Conservation (phyloP, 768 basidiomycete genomes). For the Boletus subcaerulescens region DNA sequence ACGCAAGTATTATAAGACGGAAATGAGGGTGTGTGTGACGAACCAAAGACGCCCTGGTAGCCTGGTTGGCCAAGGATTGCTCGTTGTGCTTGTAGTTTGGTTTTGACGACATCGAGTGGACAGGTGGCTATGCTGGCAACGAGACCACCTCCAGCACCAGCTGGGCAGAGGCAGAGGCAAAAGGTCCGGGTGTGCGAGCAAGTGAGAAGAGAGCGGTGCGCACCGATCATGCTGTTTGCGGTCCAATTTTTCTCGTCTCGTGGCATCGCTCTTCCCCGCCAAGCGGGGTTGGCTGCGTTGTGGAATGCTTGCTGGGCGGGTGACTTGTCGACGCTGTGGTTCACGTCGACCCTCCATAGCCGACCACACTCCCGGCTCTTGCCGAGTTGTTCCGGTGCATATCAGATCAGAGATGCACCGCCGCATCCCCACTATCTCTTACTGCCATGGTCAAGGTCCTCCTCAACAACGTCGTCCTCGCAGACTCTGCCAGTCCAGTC, state of each 20-base stretch:
- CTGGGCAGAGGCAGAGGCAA: constrained; percentile 36
- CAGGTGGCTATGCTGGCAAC: constrained; percentile 93
- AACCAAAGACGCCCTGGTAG: constrained; percentile 77
- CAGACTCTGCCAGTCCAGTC: constrained; percentile 53
- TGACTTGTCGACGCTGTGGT: not conserved
- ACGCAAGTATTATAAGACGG: constrained; percentile 1
- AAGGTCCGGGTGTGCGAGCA: not conserved
- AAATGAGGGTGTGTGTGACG: constrained; percentile 24
- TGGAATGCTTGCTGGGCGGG: not conserved
- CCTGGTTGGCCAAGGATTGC: constrained; percentile 62
- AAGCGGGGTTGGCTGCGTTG: constrained; percentile 39
- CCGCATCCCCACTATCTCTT: not conserved
- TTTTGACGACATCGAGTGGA: constrained; percentile 97
- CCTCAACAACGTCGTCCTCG: constrained; percentile 50
- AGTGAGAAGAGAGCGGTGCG: constrained; percentile 18
- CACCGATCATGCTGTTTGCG: constrained; percentile 81
- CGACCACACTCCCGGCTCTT: constrained; percentile 16
- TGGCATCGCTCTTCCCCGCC: constrained; percentile 68
- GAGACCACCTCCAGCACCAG: constrained; percentile 94
- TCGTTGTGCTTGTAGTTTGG: constrained; percentile 93
- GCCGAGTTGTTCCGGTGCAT: constrained; percentile 7
- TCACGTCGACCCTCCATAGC: not conserved
- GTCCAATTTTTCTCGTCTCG: constrained; percentile 60
- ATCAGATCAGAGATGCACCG: constrained; percentile 4
- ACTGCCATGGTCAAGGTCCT: constrained; percentile 46